Conservation (phyloP, 1,284 basidiomycete species). For the Austroboletus olivaceoglutinosus region DNA sequence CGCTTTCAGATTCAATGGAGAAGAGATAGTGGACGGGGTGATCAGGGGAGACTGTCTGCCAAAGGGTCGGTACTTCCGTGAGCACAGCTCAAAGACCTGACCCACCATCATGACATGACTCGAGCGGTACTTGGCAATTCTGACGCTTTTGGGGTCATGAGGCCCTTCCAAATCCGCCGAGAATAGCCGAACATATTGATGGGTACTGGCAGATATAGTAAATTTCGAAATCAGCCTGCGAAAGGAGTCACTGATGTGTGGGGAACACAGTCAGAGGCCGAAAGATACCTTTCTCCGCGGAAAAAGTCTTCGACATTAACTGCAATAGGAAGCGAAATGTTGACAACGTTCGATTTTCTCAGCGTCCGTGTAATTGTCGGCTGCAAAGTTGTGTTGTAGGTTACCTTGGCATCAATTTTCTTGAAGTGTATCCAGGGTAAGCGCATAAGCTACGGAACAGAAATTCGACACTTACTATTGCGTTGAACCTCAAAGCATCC, state of each 20-base stretch:
- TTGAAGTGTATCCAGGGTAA: slow-evolving; percentile 27
- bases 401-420: slow-evolving; percentile 62
- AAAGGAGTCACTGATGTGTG: slow-evolving; percentile 7
- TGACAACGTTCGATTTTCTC: slow-evolving; percentile 50
- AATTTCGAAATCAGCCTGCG: slow-evolving; percentile 76
- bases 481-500: slow-evolving; percentile 53
- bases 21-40: slow-evolving; percentile 74
- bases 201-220: slow-evolving; percentile 69
- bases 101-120: slow-evolving; percentile 42
- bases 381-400: slow-evolving; percentile 60
- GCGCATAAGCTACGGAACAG: not conserved
- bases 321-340: slow-evolving; percentile 69
- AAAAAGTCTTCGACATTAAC: slow-evolving; percentile 89
- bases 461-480: slow-evolving; percentile 44
- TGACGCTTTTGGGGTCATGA: slow-evolving; percentile 46
- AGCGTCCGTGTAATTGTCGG: slow-evolving; percentile 53
- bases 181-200: slow-evolving; percentile 68
- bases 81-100: slow-evolving; percentile 4
- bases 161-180: slow-evolving; percentile 52
- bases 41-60: slow-evolving; percentile 64
- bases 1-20: slow-evolving; percentile 57
- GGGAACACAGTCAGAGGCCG: not conserved
- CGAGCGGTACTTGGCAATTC: slow-evolving; percentile 48
- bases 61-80: slow-evolving; percentile 1
- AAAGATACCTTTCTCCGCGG: slow-evolving; percentile 57